Percentiles rank a stretch among this genome's conserved stretches.
Evolutionary conservation across 768 basidiomycete species (phyloP).

Genomic region (Tulasnella sp.): DNA sequence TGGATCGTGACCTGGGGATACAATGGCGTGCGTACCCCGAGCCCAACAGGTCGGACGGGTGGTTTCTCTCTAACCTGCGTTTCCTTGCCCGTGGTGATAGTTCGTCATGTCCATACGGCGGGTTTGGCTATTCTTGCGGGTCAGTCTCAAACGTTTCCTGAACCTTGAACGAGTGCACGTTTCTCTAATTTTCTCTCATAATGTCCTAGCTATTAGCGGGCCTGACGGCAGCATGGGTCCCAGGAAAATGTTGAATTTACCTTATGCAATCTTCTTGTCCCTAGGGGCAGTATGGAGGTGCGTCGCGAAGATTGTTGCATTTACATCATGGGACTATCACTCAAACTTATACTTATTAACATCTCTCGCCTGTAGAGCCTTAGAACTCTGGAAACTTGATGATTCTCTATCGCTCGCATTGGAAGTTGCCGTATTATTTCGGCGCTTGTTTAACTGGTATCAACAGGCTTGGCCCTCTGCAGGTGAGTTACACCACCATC

Average conservation of each 20-base stretch:
- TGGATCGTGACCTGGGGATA: conserved; percentile 3
- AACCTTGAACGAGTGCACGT: not conserved
- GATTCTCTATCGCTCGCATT: not conserved
- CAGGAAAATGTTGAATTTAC: too few species aligned
- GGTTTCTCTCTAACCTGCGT: not conserved
- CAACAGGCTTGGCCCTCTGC: conserved; percentile 3
- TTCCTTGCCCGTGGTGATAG: not conserved
- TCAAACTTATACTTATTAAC: not conserved
- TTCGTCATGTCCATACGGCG: conserved; percentile 1
- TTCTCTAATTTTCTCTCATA: too few species aligned
- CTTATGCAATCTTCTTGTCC: too few species aligned
- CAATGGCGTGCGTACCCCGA: not conserved
- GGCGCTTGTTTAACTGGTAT: not conserved
- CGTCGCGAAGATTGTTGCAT: too few species aligned
- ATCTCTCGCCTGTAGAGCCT: not conserved
- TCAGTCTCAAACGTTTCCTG: not conserved
- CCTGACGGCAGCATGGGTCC: too few species aligned
- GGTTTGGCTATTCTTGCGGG: not conserved
- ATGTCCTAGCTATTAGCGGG: too few species aligned
- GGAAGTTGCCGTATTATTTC: conserved; percentile 7
- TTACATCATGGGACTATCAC: not conserved
- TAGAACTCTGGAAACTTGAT: conserved; percentile 3
- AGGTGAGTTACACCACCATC: not conserved
- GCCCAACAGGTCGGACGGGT: not conserved
- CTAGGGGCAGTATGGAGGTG: too few species aligned